Percentiles rank a stretch among this genome's conserved stretches.
phyloP scores from a whole-genome alignment of 805 yeast species.

The Saturnispora gosingensis region DNA sequence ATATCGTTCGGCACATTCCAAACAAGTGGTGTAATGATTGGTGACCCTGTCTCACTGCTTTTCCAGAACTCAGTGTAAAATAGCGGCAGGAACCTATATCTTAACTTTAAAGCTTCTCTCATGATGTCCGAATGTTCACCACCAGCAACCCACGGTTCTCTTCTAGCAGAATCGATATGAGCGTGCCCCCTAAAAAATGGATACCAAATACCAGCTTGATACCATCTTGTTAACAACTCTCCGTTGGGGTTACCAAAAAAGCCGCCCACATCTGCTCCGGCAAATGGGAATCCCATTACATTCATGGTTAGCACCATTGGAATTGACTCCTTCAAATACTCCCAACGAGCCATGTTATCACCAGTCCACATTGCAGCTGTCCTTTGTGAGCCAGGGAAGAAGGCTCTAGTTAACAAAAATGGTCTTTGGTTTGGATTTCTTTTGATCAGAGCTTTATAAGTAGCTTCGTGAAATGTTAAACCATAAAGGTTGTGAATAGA shows the following conservation, averaged over 20 bases:
- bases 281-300: conserved; percentile 79
- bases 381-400: conserved; percentile 85
- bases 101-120: conserved; percentile 57
- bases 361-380: conserved; percentile 97
- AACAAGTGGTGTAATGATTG: conserved; percentile 62
- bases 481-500: conserved; percentile 87
- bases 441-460: conserved; percentile 52
- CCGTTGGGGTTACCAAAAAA: conserved; percentile 83
- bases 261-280: conserved; percentile 97
- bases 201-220: conserved; percentile 91
- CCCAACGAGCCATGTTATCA: conserved; percentile 92
- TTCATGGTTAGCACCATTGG: conserved; percentile 85
- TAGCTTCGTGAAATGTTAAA: conserved; percentile 67
- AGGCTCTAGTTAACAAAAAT: conserved; percentile 78
- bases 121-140: conserved; percentile 62
- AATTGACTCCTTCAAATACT: conserved; percentile 63
- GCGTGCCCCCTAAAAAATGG: conserved; percentile 97
- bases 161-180: conserved; percentile 82
- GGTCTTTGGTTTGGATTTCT: conserved; percentile 60
- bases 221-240: conserved; percentile 86
- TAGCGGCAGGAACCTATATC: conserved; percentile 72
- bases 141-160: conserved; percentile 86
- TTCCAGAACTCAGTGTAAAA: conserved; percentile 72
- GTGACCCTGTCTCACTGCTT: conserved; percentile 51
- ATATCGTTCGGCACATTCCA: conserved; percentile 43